Conservation (phyloP, 2,329 filamentous ascomycete genomes). For the Monosporascus sp. region DNA sequence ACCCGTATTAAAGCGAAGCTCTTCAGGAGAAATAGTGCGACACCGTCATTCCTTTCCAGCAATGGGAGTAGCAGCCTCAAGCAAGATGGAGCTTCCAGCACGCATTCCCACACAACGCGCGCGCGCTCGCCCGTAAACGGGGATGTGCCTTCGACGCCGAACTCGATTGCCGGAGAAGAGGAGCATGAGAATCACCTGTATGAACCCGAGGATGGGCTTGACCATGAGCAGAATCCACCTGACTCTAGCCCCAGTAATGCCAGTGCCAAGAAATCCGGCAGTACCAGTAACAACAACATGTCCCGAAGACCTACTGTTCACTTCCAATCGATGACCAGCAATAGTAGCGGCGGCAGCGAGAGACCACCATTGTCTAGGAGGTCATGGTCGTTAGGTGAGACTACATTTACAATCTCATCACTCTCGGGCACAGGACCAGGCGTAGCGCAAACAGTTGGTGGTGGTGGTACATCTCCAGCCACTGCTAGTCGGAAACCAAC, state of each 20-base stretch:
- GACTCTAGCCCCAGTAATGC: neutral
- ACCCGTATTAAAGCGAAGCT: constrained; percentile 44
- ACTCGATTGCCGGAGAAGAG: neutral
- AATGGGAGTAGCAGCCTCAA: constrained; percentile 22
- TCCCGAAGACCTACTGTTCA: neutral
- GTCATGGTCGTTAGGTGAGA: neutral
- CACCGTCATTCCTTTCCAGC: constrained; percentile 32
- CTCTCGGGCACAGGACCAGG: neutral
- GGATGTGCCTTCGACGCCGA: constrained; percentile 15
- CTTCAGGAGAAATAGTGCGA: constrained; percentile 36
- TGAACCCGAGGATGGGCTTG: neutral
- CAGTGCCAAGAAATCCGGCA: neutral
- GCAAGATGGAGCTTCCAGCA: constrained; percentile 23
- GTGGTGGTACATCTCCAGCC: no score
- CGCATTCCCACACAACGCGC: constrained; percentile 14
- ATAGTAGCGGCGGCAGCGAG: neutral
- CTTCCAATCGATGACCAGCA: neutral
- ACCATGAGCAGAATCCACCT: neutral
- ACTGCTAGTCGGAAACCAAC: no score
- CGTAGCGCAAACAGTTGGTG: neutral
- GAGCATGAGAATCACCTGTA: neutral
- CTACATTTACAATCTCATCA: neutral
- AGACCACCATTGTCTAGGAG: neutral
- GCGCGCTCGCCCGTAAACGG: constrained; percentile 9
- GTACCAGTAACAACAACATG: neutral